These are phyloP conservation scores for Ceratobasidium sp. DNA, from an alignment of 1,284 basidiomycete species.

Conservation along the genomic window DNA sequence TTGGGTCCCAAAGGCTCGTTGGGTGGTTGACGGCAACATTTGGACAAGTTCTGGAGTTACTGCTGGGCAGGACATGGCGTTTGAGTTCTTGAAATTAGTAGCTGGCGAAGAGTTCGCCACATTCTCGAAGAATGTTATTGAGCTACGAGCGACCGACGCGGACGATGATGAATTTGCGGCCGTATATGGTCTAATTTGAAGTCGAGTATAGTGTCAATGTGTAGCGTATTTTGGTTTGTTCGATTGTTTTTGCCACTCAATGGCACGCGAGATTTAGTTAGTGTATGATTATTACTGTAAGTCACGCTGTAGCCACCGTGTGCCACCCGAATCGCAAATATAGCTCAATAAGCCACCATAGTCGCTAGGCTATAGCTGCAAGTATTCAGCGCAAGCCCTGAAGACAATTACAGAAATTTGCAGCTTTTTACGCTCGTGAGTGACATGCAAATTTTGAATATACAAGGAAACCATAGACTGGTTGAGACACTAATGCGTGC, in stretches of 20 bases:
- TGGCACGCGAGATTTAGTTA: too few species aligned
- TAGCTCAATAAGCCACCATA: too few species aligned
- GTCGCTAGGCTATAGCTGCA: too few species aligned
- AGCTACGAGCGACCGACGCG: conserved; percentile 22
- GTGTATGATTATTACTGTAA: too few species aligned
- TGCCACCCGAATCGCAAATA: conserved; percentile 28
- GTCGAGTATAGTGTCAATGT: background rate
- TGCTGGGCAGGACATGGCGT: conserved; percentile 58
- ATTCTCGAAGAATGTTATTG: conserved; percentile 18
- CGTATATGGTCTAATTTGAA: background rate
- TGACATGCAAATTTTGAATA: too few species aligned
- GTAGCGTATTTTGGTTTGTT: too few species aligned
- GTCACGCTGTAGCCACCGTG: conserved; percentile 6
- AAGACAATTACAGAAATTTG: too few species aligned
- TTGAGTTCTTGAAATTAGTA: conserved; percentile 55
- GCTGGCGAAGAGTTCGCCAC: conserved; percentile 27
- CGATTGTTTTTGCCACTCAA: too few species aligned
- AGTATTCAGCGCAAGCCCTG: too few species aligned
- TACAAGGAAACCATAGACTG: background rate
- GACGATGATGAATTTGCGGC: conserved; percentile 41
- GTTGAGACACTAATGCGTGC: conserved; percentile 3
- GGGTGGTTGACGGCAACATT: conserved; percentile 60
- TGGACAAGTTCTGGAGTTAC: conserved; percentile 62
- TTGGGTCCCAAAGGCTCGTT: conserved; percentile 59
- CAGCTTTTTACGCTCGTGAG: too few species aligned